Conservation (phyloP, 331 rosid genomes). For the Malus hybrid region DNA sequence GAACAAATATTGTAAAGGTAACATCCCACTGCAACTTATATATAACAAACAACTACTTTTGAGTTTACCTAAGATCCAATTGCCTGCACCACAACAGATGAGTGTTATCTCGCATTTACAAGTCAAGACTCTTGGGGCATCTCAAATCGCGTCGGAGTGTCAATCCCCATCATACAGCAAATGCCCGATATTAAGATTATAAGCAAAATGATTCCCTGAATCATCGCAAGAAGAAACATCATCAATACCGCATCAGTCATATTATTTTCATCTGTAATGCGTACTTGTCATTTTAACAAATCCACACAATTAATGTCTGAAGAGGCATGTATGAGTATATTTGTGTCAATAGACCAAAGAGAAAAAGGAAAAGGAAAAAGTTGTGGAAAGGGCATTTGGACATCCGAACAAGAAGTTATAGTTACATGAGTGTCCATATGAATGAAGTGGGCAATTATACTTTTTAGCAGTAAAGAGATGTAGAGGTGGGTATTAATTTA, state of each 20-base stretch:
- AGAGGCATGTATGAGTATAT: not conserved
- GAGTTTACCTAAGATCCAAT: constrained; percentile 12
- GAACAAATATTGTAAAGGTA: constrained; percentile 21
- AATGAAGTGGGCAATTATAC: not conserved
- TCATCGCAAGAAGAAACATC: constrained; percentile 16
- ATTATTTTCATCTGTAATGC: not conserved
- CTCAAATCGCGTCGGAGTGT: constrained; percentile 96
- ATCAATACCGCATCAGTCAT: constrained; percentile 21
- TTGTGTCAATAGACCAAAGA: not conserved
- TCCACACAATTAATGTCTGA: not conserved
- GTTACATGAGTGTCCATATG: not conserved
- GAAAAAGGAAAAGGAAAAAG: not conserved
- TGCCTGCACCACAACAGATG: constrained; percentile 17
- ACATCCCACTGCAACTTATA: constrained; percentile 10
- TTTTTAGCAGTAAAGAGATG: not conserved
- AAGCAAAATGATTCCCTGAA: constrained; percentile 81
- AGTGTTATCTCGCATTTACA: constrained; percentile 18
- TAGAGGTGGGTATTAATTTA: not conserved
- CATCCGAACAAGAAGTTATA: not conserved
- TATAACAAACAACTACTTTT: constrained; percentile 14
- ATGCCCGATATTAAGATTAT: constrained; percentile 89
- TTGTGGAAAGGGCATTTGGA: not conserved
- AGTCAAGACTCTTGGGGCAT: constrained; percentile 72
- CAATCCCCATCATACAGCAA: constrained; percentile 99
- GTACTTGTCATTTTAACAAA: not conserved